These are phyloP conservation scores for Fraxinus sp. DNA, from an alignment of 305 asterid genomes.

Conservation along the genomic window DNA sequence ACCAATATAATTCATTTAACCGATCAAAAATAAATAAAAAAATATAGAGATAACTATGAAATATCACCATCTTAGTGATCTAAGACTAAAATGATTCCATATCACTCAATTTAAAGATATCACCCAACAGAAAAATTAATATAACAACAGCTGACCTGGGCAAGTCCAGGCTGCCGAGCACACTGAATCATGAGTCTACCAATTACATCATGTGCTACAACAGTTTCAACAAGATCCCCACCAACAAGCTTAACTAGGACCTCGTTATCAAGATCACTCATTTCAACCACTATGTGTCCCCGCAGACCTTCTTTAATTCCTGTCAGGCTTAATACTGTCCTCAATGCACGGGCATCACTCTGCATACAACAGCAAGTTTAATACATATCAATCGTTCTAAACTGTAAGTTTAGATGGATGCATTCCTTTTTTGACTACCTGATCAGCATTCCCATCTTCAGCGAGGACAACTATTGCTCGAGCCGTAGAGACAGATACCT, in stretches of 20 bases:
- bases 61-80: background rate
- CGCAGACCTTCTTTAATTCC: conserved; percentile 89
- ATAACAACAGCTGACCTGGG: conserved; percentile 60
- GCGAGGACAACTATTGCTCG: conserved; percentile 93
- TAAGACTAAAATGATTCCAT: conserved; percentile 5
- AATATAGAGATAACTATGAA: conserved; percentile 5
- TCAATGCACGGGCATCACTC: conserved; percentile 95
- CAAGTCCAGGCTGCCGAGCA: conserved; percentile 97
- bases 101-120: background rate
- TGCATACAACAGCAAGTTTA: conserved; percentile 36
- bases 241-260: conserved; percentile 93
- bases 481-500: conserved; percentile 93
- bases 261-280: conserved; percentile 91
- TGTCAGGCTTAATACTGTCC: conserved; percentile 87
- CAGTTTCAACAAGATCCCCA: conserved; percentile 91
- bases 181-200: conserved; percentile 95
- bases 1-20: no score
- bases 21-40: no score
- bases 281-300: conserved; percentile 89
- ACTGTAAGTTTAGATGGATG: conserved; percentile 23
- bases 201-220: conserved; percentile 93
- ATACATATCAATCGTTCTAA: conserved; percentile 20
- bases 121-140: conserved; percentile 1
- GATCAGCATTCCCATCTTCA: conserved; percentile 92
- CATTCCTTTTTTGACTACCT: conserved; percentile 48